Conservation (phyloP, 352 stramenopile species). For the Globisporangium heterothallicum region DNA sequence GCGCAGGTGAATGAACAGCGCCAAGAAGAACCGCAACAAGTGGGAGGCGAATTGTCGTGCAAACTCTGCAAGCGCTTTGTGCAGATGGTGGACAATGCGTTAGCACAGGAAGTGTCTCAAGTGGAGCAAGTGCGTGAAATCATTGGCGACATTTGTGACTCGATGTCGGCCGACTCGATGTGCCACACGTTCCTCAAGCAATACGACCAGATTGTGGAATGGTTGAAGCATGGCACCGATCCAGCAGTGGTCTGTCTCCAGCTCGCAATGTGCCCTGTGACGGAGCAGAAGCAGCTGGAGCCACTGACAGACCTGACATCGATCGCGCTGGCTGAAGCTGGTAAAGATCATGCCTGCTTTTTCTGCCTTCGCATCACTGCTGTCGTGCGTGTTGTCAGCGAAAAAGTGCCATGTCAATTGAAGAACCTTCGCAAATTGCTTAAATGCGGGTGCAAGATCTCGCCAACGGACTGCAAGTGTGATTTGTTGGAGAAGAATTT, state of each 20-base stretch:
- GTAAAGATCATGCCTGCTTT: constrained; percentile 4
- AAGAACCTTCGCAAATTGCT: constrained; percentile 1
- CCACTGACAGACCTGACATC: constrained; percentile 1
- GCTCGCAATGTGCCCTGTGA: constrained; percentile 49
- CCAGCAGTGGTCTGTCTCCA: constrained; percentile 50
- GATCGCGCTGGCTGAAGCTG: neutral
- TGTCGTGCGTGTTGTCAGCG: constrained; percentile 9
- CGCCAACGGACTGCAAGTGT: constrained; percentile 11
- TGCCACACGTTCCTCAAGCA: constrained; percentile 75
- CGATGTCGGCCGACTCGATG: constrained; percentile 63
- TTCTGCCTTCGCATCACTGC: constrained; percentile 9
- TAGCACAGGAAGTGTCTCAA: constrained; percentile 48
- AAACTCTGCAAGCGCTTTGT: constrained; percentile 76
- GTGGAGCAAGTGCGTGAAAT: constrained; percentile 67
- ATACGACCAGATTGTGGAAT: constrained; percentile 73
- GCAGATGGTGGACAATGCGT: constrained; percentile 58
- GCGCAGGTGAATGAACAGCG: constrained; percentile 17
- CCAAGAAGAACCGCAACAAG: constrained; percentile 16
- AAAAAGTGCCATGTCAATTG: constrained; percentile 7
- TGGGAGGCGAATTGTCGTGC: constrained; percentile 42
- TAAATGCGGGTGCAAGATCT: constrained; percentile 11
- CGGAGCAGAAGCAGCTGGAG: constrained; percentile 3
- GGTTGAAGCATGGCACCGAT: constrained; percentile 66
- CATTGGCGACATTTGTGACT: constrained; percentile 71
- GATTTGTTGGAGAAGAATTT: constrained; percentile 13